Evolutionary conservation across 2,329 filamentous ascomycete genomes (phyloP).

Genomic region (Rhynchosporium graminicola): DNA sequence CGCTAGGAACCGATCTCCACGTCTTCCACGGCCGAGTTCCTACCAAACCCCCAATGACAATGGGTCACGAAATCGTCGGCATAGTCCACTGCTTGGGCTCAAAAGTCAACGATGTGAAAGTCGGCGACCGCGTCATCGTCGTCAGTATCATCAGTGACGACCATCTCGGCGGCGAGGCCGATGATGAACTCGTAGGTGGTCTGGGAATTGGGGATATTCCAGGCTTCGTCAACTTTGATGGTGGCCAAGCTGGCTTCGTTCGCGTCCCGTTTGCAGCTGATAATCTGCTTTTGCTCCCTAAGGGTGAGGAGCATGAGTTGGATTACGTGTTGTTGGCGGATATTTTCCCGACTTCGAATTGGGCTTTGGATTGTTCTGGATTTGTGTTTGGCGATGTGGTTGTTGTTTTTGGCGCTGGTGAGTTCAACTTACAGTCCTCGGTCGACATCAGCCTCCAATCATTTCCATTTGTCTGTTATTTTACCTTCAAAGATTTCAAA

Average conservation of each 20-base stretch:
- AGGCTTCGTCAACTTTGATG: constrained; percentile 53
- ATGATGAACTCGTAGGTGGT: constrained; percentile 47
- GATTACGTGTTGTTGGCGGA: constrained; percentile 40
- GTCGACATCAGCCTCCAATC: background rate
- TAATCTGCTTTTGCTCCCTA: constrained; percentile 77
- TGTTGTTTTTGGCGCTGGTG: constrained; percentile 42
- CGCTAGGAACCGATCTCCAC: constrained; percentile 50
- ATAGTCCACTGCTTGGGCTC: constrained; percentile 48
- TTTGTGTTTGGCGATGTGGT: constrained; percentile 37
- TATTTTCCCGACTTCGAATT: constrained; percentile 37
- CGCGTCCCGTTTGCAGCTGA: constrained; percentile 77
- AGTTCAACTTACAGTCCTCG: background rate
- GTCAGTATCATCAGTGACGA: constrained; percentile 50
- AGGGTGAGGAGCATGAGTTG: constrained; percentile 22
- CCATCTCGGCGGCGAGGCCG: constrained; percentile 50
- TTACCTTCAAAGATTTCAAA: background rate
- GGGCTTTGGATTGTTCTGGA: constrained; percentile 33
- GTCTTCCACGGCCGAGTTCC: constrained; percentile 48
- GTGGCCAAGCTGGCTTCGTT: constrained; percentile 83
- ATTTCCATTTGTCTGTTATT: background rate
- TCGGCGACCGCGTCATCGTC: constrained; percentile 54
- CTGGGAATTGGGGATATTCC: constrained; percentile 27
- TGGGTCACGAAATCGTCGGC: constrained; percentile 57
- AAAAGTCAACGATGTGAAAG: constrained; percentile 47
- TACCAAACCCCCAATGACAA: constrained; percentile 23